Conservation (phyloP, 768 basidiomycete species). For the Boletus eberwhitei region DNA sequence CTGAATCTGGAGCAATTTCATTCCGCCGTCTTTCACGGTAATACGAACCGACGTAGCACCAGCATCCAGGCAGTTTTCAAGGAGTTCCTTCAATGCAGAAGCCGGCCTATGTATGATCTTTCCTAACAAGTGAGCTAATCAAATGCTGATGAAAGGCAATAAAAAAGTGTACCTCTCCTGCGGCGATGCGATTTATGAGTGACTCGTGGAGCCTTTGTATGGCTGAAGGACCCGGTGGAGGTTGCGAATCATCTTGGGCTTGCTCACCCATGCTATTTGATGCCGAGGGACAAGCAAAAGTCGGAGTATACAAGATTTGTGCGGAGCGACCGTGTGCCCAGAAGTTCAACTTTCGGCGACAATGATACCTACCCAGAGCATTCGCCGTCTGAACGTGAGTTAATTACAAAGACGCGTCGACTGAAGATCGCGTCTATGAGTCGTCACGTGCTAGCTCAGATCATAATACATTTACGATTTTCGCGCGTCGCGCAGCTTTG, state of each 20-base stretch:
- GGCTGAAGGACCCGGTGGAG: conserved; percentile 46
- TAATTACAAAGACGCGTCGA: not conserved
- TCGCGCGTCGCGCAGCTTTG: too few relatives aligned
- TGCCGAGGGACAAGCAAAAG: too few relatives aligned
- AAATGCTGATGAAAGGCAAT: not conserved
- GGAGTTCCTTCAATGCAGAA: conserved; percentile 92
- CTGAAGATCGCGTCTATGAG: not conserved
- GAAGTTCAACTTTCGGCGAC: too few relatives aligned
- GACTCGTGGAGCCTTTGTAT: conserved; percentile 78
- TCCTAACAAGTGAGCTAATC: conserved; percentile 16
- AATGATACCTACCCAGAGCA: not conserved
- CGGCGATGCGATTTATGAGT: conserved; percentile 88
- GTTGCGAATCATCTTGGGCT: conserved; percentile 13
- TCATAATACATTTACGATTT: not conserved
- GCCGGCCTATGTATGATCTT: conserved; percentile 88
- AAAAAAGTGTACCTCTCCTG: conserved; percentile 51
- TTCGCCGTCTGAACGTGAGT: not conserved
- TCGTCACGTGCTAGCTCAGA: not conserved
- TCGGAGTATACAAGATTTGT: not conserved
- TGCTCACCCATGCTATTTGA: conserved; percentile 12
- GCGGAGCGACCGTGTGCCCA: not conserved
- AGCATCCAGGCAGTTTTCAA: conserved; percentile 96
- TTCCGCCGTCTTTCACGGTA: conserved; percentile 90
- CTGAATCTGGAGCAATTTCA: conserved; percentile 92
- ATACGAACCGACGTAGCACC: conserved; percentile 83